phyloP scores from a whole-genome alignment of 805 yeast species.

The Naumovozyma baii region DNA sequence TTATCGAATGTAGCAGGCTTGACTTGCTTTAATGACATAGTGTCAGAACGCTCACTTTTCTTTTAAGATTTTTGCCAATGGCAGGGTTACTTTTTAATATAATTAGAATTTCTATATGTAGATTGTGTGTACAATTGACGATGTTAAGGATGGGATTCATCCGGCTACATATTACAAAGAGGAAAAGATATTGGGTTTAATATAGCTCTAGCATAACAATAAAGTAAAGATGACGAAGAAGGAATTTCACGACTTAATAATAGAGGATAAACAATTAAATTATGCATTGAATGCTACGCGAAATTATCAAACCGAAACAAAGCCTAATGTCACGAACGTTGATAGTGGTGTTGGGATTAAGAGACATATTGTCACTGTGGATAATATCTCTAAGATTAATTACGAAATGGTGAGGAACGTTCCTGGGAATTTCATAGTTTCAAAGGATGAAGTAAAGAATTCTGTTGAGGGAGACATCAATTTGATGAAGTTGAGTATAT shows the following conservation, averaged over 20 bases:
- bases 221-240: neutral
- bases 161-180: too few species aligned
- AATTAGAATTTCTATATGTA: too few species aligned
- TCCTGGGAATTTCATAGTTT: slow-evolving; percentile 21
- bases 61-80: too few species aligned
- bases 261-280: slow-evolving; percentile 10
- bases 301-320: slow-evolving; percentile 6
- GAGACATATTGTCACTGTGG: slow-evolving; percentile 26
- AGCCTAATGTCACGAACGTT: neutral
- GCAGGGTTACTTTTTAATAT: too few species aligned
- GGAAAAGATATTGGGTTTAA: too few species aligned
- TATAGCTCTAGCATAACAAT: too few species aligned
- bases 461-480: slow-evolving; percentile 16
- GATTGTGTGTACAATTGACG: too few species aligned
- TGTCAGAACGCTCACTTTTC: too few species aligned
- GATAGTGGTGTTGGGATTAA: slow-evolving; percentile 9
- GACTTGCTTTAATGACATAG: too few species aligned
- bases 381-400: slow-evolving; percentile 27
- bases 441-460: slow-evolving; percentile 1
- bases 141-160: too few species aligned
- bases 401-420: slow-evolving; percentile 28
- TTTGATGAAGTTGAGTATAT: slow-evolving; percentile 17
- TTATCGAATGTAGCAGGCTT: too few species aligned
- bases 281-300: slow-evolving; percentile 11
- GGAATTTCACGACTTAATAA: neutral